phyloP scores from a whole-genome alignment of 345 rosid species.

The Bruguiera gymnorhiza region DNA sequence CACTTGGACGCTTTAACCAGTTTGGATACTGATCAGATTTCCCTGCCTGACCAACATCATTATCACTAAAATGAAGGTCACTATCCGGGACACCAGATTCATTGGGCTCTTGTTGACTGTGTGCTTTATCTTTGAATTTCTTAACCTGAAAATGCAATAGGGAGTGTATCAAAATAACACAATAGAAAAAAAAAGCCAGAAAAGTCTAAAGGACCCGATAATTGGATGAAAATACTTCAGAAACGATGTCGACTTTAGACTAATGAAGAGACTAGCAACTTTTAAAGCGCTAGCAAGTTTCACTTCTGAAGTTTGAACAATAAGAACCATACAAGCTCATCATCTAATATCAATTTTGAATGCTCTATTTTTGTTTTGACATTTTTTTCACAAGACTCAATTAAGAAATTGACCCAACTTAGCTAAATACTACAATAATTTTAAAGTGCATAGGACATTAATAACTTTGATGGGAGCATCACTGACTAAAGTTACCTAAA shows the following conservation, averaged over 20 bases:
- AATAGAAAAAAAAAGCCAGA: neutral
- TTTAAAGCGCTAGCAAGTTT: no score
- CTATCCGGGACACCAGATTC: constrained; percentile 52
- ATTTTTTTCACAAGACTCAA: neutral
- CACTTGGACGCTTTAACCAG: constrained; percentile 74
- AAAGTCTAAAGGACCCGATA: no score
- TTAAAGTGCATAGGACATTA: neutral
- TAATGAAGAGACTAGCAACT: no score
- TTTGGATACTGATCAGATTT: constrained; percentile 66
- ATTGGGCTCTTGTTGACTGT: constrained; percentile 50
- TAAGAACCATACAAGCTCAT: neutral
- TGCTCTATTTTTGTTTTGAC: neutral
- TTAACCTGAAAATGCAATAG: constrained; percentile 57
- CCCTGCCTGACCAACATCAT: constrained; percentile 55
- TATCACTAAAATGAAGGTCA: constrained; percentile 76
- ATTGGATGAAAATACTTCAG: no score
- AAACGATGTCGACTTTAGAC: no score
- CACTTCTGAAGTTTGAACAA: no score
- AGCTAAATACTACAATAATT: neutral
- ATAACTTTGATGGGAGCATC: no score
- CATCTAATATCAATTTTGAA: neutral
- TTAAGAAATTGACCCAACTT: neutral
- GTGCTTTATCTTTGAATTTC: constrained; percentile 85
- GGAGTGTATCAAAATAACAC: neutral
- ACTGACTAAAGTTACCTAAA: neutral